phyloP scores from a whole-genome alignment of 805 yeast genomes.

The Diddensiella caesifluorescens region DNA sequence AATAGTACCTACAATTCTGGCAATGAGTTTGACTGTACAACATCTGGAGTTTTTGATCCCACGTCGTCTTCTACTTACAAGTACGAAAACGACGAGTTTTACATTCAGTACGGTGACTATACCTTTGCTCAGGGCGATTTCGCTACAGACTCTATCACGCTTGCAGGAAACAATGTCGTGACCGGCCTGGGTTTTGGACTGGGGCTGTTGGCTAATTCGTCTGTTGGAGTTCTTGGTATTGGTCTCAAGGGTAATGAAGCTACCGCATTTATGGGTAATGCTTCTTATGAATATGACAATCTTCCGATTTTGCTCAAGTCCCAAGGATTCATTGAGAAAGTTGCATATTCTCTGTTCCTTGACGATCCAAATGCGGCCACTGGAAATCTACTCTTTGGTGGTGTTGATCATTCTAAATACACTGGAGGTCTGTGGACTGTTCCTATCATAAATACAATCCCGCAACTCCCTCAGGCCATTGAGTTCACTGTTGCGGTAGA shows the following conservation, averaged over 20 bases:
- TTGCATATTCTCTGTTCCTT: constrained; percentile 47
- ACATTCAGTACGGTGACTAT: constrained; percentile 38
- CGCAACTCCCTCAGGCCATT: constrained; percentile 1
- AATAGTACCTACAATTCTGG: constrained; percentile 6
- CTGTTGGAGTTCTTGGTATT: constrained; percentile 46
- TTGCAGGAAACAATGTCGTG: constrained; percentile 46
- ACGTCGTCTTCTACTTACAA: constrained; percentile 27
- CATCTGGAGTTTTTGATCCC: constrained; percentile 28
- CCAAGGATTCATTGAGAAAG: constrained; percentile 38
- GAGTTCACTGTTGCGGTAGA: constrained; percentile 21
- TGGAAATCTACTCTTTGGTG: constrained; percentile 64
- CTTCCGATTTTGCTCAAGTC: constrained; percentile 33
- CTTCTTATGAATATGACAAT: constrained; percentile 20
- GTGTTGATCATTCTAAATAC: constrained; percentile 59
- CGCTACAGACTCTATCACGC: constrained; percentile 54
- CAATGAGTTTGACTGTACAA: constrained; percentile 21
- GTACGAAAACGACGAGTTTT: constrained; percentile 20
- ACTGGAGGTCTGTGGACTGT: constrained; percentile 36
- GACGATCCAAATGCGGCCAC: constrained; percentile 32
- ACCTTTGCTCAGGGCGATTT: constrained; percentile 50
- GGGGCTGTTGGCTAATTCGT: constrained; percentile 60
- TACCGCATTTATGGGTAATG: constrained; percentile 23
- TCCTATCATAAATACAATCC: constrained; percentile 23
- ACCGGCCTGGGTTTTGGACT: constrained; percentile 63
- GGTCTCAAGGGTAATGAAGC: constrained; percentile 34